Evolutionary conservation across 148 eudicot genomes (phyloP), one percentile per base, ranked within the genome.

Genomic region (Heliamphora exappendiculata): DNA sequence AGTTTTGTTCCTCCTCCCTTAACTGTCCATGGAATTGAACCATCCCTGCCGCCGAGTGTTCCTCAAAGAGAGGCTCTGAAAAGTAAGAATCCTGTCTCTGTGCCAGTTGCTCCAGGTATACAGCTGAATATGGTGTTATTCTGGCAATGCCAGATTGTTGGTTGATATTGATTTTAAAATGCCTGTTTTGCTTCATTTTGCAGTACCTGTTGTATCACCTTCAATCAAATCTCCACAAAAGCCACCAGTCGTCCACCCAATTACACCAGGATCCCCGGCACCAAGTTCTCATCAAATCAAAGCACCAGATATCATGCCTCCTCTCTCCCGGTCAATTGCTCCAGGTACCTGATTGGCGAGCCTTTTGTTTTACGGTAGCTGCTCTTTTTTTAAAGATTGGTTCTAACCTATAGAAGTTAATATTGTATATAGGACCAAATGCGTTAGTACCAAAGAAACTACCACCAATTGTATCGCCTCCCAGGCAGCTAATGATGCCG

Each of bases 81-180:
- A 50, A 57, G 63, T 11, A 68, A 73, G 17, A 81, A 75, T 76
- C 85, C 89, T 44, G 73, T 81, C 29, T 51, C 82, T 45, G 77
- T 53, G 45, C 77, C 81, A 75, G 65, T 83, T 58, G 70, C 85
- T 70, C 81, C 88, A 76, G 90, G 97, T 89, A 89, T 53, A 63
- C 83, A 16, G 16, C 33, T 22, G 58, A 74, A 44, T 55, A 26
- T 36, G 36, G 26, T 28, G 22, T 41, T 28, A 50, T 33, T 28
- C 13, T 20, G 28, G 8, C 13, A 28, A 28, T 19, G n/a, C 42
- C 49, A n/a, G 49, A 71, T 49, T 82, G 75, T 77, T 65, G 39
- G 78, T 78, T 74, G 76, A 76, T 59, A 28, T 78, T 64, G 54
- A 62, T 66, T 19, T 70, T 74, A 31, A 62, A 71, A 7, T 16